Evolutionary conservation across 2,329 filamentous ascomycete genomes (phyloP).

Genomic region (Colletotrichum lindemuthianum): DNA sequence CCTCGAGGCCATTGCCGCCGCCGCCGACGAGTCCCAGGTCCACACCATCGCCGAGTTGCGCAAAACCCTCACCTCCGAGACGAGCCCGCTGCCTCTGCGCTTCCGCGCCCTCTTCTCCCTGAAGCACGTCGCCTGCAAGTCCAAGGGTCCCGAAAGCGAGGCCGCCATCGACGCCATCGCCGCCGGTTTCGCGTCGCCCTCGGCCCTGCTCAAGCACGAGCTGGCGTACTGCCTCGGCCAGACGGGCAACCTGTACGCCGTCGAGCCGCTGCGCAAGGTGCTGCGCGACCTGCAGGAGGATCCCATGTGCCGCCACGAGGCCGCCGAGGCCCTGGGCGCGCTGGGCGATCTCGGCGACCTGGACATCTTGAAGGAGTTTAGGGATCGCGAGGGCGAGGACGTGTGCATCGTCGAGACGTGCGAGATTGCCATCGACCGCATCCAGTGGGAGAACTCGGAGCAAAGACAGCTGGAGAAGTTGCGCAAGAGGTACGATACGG

Average conservation of each 20-base stretch:
- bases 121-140: conserved; percentile 85
- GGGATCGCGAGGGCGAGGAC: conserved; percentile 80
- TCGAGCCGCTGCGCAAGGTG: conserved; percentile 77
- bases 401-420: conserved; percentile 93
- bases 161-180: conserved; percentile 83
- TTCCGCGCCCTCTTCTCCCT: conserved; percentile 98
- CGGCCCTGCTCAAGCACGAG: conserved; percentile 94
- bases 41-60: conserved; percentile 69
- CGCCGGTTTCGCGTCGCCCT: conserved; percentile 84
- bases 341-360: conserved; percentile 80
- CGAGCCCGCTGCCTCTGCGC: conserved; percentile 83
- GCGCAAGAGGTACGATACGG: conserved; percentile 74
- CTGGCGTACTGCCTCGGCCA: conserved; percentile 97
- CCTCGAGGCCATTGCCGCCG: conserved; percentile 32
- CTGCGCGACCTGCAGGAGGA: conserved; percentile 85
- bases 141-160: conserved; percentile 67
- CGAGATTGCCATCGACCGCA: conserved; percentile 93
- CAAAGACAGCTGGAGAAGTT: conserved; percentile 78
- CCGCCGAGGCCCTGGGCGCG: conserved; percentile 92
- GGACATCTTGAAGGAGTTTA: conserved; percentile 75
- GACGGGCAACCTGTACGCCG: conserved; percentile 79
- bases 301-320: conserved; percentile 95
- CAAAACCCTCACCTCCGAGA: conserved; percentile 81
- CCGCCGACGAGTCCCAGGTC: conserved; percentile 30
- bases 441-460: conserved; percentile 89